Percentiles rank a stretch among this genome's conserved stretches.
Evolutionary conservation across 441 rosid species (phyloP).

Genomic region (Hura crepitans): DNA sequence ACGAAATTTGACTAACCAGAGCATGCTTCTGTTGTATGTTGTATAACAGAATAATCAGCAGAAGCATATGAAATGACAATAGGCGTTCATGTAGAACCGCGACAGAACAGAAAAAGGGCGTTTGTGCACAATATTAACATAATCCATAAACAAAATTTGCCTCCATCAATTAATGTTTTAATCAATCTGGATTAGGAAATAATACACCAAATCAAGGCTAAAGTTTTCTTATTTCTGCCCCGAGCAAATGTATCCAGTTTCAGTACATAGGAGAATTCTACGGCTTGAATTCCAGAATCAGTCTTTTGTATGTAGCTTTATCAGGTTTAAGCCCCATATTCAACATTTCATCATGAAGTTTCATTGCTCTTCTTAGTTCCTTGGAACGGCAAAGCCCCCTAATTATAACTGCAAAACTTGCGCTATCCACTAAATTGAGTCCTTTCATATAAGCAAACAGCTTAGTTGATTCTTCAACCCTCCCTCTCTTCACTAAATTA

Average conservation of each 20-base stretch:
- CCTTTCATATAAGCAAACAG: constrained; percentile 52
- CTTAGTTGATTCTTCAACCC: constrained; percentile 39
- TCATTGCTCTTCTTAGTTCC: constrained; percentile 64
- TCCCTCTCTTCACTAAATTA: constrained; percentile 35
- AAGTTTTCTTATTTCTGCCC: neutral
- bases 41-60: neutral
- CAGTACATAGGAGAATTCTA: neutral
- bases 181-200: too few species aligned
- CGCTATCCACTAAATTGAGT: constrained; percentile 32
- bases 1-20: neutral
- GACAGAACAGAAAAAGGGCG: too few species aligned
- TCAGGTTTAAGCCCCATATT: constrained; percentile 59
- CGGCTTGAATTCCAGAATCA: constrained; percentile 42
- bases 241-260: neutral
- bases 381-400: constrained; percentile 43
- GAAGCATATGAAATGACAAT: neutral
- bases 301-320: constrained; percentile 44
- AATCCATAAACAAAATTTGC: neutral
- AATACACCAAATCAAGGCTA: neutral
- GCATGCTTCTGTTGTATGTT: neutral
- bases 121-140: too few species aligned
- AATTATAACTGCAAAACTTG: constrained; percentile 47
- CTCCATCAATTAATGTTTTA: too few species aligned
- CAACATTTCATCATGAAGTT: constrained; percentile 66
- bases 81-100: too few species aligned